Conservation (phyloP, 805 yeast genomes). For the Ogataea nonfermentans region DNA sequence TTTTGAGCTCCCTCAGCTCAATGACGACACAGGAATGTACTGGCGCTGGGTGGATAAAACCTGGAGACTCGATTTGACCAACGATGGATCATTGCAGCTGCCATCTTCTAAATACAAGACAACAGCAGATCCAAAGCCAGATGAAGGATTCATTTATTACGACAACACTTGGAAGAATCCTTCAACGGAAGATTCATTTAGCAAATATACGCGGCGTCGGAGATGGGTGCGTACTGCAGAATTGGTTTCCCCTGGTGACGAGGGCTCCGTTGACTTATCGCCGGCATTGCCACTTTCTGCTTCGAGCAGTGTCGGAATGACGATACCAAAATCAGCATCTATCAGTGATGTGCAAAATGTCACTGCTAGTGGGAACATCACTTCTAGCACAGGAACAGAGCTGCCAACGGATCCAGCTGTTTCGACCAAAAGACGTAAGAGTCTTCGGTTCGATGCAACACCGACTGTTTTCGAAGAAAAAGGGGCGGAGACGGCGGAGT, state of each 20-base stretch:
- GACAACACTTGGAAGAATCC: conserved; percentile 96
- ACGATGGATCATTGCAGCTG: conserved; percentile 79
- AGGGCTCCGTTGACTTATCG: conserved; percentile 1
- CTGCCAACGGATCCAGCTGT: conserved; percentile 1
- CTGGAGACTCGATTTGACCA: conserved; percentile 88
- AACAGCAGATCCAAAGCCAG: conserved; percentile 68
- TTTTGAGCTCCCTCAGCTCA: conserved; percentile 78
- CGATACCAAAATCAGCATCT: conserved; percentile 14
- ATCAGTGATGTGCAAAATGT: conserved; percentile 23
- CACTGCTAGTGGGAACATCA: conserved; percentile 26
- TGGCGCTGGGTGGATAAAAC: conserved; percentile 96
- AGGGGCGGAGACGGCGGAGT: conserved; percentile 1
- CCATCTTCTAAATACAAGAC: conserved; percentile 58
- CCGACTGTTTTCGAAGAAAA: conserved; percentile 19
- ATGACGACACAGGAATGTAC: conserved; percentile 61
- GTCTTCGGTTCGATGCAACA: conserved; percentile 27
- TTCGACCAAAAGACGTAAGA: conserved; percentile 25
- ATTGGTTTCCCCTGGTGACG: conserved; percentile 45
- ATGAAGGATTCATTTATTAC: conserved; percentile 84
- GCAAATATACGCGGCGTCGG: conserved; percentile 90
- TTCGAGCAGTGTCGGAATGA: conserved; percentile 11
- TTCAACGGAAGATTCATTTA: conserved; percentile 78
- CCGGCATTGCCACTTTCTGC: conserved; percentile 11
- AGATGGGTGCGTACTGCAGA: conserved; percentile 97
- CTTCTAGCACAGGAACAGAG: conserved; percentile 16